Evolutionary conservation across 495 filamentous ascomycete species (phyloP).

Genomic region (Apodospora peruviana): DNA sequence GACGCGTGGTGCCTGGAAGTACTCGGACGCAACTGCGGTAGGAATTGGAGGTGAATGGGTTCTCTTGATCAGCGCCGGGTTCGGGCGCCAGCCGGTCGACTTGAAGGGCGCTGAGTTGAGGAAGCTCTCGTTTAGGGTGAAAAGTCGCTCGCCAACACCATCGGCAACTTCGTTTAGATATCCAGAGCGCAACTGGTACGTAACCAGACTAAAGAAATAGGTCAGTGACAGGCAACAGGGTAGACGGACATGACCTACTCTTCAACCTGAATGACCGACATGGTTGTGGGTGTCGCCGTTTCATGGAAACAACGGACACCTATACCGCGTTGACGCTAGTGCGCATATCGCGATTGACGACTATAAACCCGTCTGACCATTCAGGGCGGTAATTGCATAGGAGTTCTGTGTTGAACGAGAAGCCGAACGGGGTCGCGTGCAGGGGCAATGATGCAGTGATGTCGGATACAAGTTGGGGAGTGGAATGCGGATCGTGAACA

Average conservation of each 20-base stretch:
- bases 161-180: slow-evolving; percentile 89
- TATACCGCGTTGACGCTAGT: too few species aligned
- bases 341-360: too few species aligned
- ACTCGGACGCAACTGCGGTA: slow-evolving; percentile 81
- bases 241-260: slow-evolving; percentile 57
- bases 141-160: slow-evolving; percentile 91
- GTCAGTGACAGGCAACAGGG: slow-evolving; percentile 1
- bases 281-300: slow-evolving; percentile 36
- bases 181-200: slow-evolving; percentile 87
- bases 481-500: too few species aligned
- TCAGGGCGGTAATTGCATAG: too few species aligned
- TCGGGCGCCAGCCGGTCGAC: slow-evolving; percentile 84
- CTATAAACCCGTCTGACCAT: too few species aligned
- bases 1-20: slow-evolving; percentile 71
- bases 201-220: slow-evolving; percentile 61
- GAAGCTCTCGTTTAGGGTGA: slow-evolving; percentile 83
- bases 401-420: too few species aligned
- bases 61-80: slow-evolving; percentile 72
- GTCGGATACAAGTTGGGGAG: too few species aligned
- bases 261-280: slow-evolving; percentile 96
- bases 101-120: slow-evolving; percentile 95
- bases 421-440: too few species aligned
- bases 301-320: too few species aligned
- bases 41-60: slow-evolving; percentile 96
- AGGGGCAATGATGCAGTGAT: too few species aligned